Evolutionary conservation across 768 basidiomycete genomes (phyloP), one percentile per base, ranked within the genome.

Genomic region (Leccinum boreale): DNA sequence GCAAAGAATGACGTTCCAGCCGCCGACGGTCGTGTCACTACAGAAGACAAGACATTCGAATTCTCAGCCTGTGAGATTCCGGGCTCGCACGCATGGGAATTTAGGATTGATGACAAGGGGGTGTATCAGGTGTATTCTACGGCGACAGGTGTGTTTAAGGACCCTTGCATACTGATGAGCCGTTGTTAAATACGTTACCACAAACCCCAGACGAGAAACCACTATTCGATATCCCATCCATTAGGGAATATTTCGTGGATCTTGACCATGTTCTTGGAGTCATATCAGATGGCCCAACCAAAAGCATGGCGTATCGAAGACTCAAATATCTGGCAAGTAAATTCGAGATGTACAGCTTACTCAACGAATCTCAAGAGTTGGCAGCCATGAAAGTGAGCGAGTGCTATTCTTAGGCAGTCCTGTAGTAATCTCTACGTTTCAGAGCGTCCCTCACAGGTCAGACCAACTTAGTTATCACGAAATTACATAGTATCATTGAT

Each of bases 231-330:
- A 81, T 96, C 7, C 94, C 94, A 3, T 86, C 81, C 48, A 88
- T 98, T 51, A 82, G 90, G 59, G 97, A 99, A 70, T 99, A 98
- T 70, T 99, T 97, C 70, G 80, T 94, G 53, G 97, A 99, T 70
- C 84, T 99, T 6, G 96, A 99, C 69, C 93, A 87, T 68, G 81
- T 98, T 14, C 82, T 98, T 2, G 78, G 81, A 4, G 93, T 98
- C 60, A 97, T 98, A 55, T 84, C 94, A 2, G 93, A 97, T 70
- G 97, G 97, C 0, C 97, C 97, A 0, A 87, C 94, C 5, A 99
- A 99, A 76, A 92, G 90, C 64, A 95, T 97, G 69, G 96, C 97
- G 0, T 98, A 87, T 70, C 83, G 94, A 3, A 75, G 97, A 53
- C 79, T 99, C 59, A 92, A 91, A 73, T 99, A 96, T 70, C 81